phyloP scores from a whole-genome alignment of 2,329 filamentous ascomycete species.

The Xylaria sp. region DNA sequence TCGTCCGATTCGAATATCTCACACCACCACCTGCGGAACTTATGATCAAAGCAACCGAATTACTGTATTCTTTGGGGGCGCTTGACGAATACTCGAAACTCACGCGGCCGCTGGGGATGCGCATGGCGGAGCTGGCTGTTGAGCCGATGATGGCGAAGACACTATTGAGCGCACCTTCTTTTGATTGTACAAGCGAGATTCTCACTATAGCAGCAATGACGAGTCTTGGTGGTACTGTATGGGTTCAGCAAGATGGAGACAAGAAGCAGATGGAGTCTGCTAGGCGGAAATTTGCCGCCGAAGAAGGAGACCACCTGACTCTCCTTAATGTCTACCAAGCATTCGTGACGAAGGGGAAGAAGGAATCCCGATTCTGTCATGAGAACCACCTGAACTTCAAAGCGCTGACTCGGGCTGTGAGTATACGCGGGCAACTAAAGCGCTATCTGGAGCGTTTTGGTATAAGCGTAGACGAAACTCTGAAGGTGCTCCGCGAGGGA shows the following conservation, averaged over 20 bases:
- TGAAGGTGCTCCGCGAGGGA: slow-evolving; percentile 54
- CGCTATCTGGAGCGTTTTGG: slow-evolving; percentile 89
- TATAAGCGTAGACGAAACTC: slow-evolving; percentile 73
- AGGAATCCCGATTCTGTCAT: slow-evolving; percentile 86
- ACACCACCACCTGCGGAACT: slow-evolving; percentile 87
- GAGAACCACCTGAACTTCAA: slow-evolving; percentile 91
- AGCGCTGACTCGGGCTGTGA: slow-evolving; percentile 81
- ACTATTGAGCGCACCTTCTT: slow-evolving; percentile 77
- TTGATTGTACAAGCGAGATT: slow-evolving; percentile 85
- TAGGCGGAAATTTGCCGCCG: slow-evolving; percentile 84
- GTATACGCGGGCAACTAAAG: slow-evolving; percentile 85
- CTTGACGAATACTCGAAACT: slow-evolving; percentile 91
- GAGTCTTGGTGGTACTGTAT: slow-evolving; percentile 83
- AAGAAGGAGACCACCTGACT: slow-evolving; percentile 94
- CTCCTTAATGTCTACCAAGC: slow-evolving; percentile 93
- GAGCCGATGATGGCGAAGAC: slow-evolving; percentile 97
- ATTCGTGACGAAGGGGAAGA: slow-evolving; percentile 84
- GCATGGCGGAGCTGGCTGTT: slow-evolving; percentile 93
- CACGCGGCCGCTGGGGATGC: slow-evolving; percentile 84
- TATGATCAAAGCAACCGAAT: slow-evolving; percentile 85
- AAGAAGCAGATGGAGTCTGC: slow-evolving; percentile 79
- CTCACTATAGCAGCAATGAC: slow-evolving; percentile 95
- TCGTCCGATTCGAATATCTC: slow-evolving; percentile 89
- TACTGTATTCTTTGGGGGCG: slow-evolving; percentile 87
- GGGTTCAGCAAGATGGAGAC: slow-evolving; percentile 82